Base-by-base conservation (phyloP, 768 basidiomycete species). In the Tremella yokohamensis region DNA sequence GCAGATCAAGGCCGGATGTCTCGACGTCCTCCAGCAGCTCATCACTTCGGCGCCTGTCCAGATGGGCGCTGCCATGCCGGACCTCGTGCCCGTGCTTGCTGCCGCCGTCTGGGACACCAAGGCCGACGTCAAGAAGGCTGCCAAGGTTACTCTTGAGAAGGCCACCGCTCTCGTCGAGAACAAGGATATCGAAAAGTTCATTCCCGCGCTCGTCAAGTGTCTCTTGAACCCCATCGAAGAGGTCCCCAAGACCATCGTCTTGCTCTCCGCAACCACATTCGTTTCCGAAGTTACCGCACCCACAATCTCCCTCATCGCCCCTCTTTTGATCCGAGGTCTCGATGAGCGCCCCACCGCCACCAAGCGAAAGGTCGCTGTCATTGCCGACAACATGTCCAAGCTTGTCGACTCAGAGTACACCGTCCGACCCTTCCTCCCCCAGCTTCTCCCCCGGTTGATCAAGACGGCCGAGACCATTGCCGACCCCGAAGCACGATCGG, bases 71-170 rank as follows among this genome's bases (percentile, higher is more conserved):
- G 87, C 91, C 74, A 93, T 91, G 82, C 91, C 90, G 60, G 90
- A 94, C 48, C 89, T 98, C 62, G 87, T 97, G 64, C 92, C 93
- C 61, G 82, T 97, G 70, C 89, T 98, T 71, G 79, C 93, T 37
- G 93, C 91, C 74, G 90, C 88, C 58, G 94, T 98, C 70, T 98
- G 94, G 94, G 93, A 96, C 79, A 94, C 91, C 79, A 97, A 97
- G 81, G 85, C 91, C 48, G 91, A 96, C 65, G 94, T 97, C 78
- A 97, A 98, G 87, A 96, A 97, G 83, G 89, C 90, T 39, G 92
- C 94, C 60, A 90, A 90, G 75, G 87, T 89, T 77, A 87, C 92
- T 63, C 85, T 97, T 74, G 89, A 89, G 70, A 93, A 92, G 82
- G 87, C 91, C 64, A 90, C 89, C 71, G 90, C 90, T 72, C 82